Evolutionary conservation across 116 monocot species (phyloP).

Genomic region (Posidonia oceanica): DNA sequence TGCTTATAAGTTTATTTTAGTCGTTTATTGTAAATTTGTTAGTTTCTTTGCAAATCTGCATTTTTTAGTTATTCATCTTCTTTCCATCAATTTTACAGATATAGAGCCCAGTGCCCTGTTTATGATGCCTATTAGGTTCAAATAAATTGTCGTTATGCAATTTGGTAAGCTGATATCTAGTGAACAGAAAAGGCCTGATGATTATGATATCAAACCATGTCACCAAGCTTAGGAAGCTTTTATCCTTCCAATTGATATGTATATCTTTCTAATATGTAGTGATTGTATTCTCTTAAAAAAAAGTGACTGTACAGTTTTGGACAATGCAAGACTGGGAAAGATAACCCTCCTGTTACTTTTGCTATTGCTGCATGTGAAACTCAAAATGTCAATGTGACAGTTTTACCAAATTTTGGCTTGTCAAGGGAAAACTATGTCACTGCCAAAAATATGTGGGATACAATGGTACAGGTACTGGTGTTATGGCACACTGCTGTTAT

Average conservation of each 20-base stretch:
- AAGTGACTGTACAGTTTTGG: neutral
- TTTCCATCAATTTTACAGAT: too few species aligned
- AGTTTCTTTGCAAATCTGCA: neutral
- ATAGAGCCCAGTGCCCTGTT: too few species aligned
- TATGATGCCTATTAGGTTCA: too few species aligned
- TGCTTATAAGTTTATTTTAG: neutral
- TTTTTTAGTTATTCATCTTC: too few species aligned
- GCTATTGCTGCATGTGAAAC: slow-evolving; percentile 99
- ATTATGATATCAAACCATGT: too few species aligned
- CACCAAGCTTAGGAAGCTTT: too few species aligned
- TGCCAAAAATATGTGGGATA: slow-evolving; percentile 89
- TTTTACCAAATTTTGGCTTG: slow-evolving; percentile 78
- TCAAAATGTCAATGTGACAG: slow-evolving; percentile 96
- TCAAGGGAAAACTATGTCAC: slow-evolving; percentile 46
- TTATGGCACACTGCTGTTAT: neutral
- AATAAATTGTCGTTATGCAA: too few species aligned
- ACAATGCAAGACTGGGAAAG: slow-evolving; percentile 77
- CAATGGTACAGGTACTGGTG: slow-evolving; percentile 64
- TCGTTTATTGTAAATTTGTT: neutral
- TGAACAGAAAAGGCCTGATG: too few species aligned
- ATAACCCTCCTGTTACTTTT: slow-evolving; percentile 96
- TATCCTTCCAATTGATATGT: too few species aligned
- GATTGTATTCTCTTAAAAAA: too few species aligned
- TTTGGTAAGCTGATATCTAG: too few species aligned
- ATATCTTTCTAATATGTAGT: too few species aligned